Base-by-base conservation (phyloP, 1,284 basidiomycete genomes). In the Puccinia hordei region DNA sequence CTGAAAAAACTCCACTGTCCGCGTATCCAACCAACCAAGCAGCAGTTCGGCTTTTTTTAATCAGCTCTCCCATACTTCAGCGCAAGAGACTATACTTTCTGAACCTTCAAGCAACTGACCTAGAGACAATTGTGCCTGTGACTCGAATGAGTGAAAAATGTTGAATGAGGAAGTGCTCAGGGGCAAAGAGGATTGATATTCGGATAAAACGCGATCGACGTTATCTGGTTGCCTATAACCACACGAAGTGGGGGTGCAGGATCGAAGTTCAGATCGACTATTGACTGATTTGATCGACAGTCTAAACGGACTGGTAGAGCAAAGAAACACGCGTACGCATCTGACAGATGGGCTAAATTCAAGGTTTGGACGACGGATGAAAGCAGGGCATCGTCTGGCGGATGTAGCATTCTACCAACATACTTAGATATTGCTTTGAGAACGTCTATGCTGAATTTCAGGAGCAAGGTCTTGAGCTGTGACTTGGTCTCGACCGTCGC, bases 181-280 rank as follows among this genome's bases (percentile, higher is more conserved):
- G 44, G 73, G 57, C 46, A 74, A 63, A 61, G 73, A 74, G n/a
- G 73, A 59, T 46, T 74, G 33, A 49, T 61, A 74, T 33, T 74
- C 30, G 30, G 8, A 24, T 35, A 74, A 38, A 41, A 51, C 33
- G 24, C 57, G 22, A 61, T 74, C 73, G n/a, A 74, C 33, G 35
- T 46, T 61, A 44, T 59, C 9, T 10, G 73, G 57, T 61, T 63
- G 33, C 35, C 73, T 74, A 49, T 46, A 41, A 49, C n/a, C n/a
- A n/a, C n/a, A n/a, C n/a, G 27, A 41, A 69, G 27, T 49, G 35
- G 61, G 22, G 19, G 12, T 5, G 27, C 27, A 51, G 66, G 19
- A 65, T 22, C 2, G 17, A 65, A 41, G 61, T 41, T 65, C 3
- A 65, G 33, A 30, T 65, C 2, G n/a, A 61, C 13, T 19, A 6